Evolutionary conservation across 23 red algal species (phyloP).

Genomic region (Gracilaria gracilis): DNA sequence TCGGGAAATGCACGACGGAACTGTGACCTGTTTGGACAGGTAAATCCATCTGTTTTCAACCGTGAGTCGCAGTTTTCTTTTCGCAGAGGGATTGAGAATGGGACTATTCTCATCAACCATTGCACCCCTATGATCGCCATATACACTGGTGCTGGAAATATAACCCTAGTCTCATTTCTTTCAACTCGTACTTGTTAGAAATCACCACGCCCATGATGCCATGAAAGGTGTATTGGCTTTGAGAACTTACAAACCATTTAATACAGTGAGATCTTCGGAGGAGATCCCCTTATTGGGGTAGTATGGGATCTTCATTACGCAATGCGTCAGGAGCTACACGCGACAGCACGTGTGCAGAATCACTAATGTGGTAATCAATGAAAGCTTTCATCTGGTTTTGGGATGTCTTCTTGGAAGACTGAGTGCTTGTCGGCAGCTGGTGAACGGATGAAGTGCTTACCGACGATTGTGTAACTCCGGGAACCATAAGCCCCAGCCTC

Average conservation of each 20-base stretch:
- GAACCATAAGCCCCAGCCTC: neutral
- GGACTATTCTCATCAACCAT: constrained; percentile 22
- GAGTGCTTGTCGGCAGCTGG: neutral
- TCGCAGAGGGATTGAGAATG: neutral
- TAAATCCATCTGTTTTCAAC: constrained; percentile 7
- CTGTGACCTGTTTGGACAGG: neutral
- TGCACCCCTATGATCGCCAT: constrained; percentile 53
- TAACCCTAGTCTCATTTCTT: constrained; percentile 16
- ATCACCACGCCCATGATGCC: neutral
- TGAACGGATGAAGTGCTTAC: neutral
- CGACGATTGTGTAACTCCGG: neutral
- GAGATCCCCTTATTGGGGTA: neutral
- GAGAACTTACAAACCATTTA: neutral
- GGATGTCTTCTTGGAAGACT: neutral
- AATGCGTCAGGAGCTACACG: neutral
- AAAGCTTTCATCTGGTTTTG: neutral
- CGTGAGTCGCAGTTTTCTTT: neutral
- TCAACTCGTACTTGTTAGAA: neutral
- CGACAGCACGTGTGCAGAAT: neutral
- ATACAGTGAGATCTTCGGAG: neutral
- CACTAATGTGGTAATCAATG: neutral
- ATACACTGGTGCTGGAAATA: constrained; percentile 62
- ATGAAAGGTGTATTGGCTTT: neutral
- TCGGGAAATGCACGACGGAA: constrained; percentile 31
- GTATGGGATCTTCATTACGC: neutral